Percentiles rank a stretch among this genome's conserved stretches.
Conservation (phyloP, 495 filamentous ascomycete species). For the Annulohypoxylon moriforme region DNA sequence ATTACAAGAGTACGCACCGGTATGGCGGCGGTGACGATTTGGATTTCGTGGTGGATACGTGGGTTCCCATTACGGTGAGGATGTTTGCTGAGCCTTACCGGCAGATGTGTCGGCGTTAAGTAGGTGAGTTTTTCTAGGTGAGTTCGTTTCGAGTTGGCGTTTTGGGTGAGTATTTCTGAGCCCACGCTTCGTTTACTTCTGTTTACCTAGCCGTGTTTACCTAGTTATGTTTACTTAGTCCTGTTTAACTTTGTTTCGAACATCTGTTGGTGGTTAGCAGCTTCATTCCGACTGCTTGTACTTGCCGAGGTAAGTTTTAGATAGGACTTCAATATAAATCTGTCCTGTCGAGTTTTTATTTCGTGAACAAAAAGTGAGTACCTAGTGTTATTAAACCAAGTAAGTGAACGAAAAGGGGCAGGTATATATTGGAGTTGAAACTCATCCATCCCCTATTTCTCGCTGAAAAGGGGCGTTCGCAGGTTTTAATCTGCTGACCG, state of each 20-base stretch:
- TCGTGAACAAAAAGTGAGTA: not conserved
- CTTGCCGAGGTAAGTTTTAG: not conserved
- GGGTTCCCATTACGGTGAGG: not conserved
- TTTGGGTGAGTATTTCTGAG: too few species aligned
- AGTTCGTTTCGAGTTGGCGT: not conserved
- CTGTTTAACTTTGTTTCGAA: not conserved
- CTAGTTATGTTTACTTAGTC: not conserved
- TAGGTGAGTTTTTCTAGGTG: not conserved
- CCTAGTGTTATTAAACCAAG: not conserved
- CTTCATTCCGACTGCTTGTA: not conserved
- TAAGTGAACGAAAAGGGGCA: not conserved
- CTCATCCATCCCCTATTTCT: not conserved
- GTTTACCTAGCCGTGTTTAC: not conserved
- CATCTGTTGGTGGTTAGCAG: not conserved
- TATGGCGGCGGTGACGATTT: not conserved
- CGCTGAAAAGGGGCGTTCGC: not conserved
- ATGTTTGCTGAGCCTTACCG: conserved; percentile 22
- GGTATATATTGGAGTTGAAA: not conserved
- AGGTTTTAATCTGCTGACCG: not conserved
- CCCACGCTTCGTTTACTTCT: not conserved
- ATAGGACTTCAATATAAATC: conserved; percentile 6
- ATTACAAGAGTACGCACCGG: conserved; percentile 4
- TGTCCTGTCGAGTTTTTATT: not conserved
- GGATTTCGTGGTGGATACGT: conserved; percentile 9
- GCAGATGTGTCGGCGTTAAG: conserved; percentile 18